Base-by-base conservation (phyloP, 805 yeast species). In the Saccharomycopsis capsularis region DNA sequence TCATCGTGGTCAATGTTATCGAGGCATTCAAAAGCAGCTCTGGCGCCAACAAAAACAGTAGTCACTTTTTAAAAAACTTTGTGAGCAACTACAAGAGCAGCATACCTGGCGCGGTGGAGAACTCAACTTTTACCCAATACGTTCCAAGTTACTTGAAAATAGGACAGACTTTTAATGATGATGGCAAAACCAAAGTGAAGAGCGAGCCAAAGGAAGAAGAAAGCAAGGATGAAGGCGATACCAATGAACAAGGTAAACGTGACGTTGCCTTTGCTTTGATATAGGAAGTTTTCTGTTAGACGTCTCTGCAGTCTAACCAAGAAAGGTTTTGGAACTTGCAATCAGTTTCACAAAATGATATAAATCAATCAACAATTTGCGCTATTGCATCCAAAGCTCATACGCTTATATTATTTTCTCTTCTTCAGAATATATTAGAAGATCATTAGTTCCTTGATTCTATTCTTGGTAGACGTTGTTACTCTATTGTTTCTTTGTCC, bases 201-300 rank as follows among this genome's bases (percentile, higher is more conserved):
- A 6, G 19, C 19, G 32, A 9, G 32, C 32, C 11, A 29, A 9
- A 29, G 32, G 7, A 13, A 13, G 32, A 9, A 13, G 78, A 74
- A 49, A 91, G 85, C 50, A 30, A 37, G 16, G 49, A 38, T 16
- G 34, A 25, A 15, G 40, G 29, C 15, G 44, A 35, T 9, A 22
- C 29, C 15, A 41, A 29, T 18, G 44, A 35, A 29, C 32, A 29
- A 29, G 32, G n/a, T n/a, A n/a, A n/a, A n/a, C n/a, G n/a, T n/a
- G n/a, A n/a, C n/a, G n/a, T n/a, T n/a, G n/a, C n/a, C n/a, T n/a
- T n/a, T n/a, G n/a, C n/a, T n/a, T n/a, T n/a, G n/a, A n/a, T n/a
- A n/a, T n/a, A n/a, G n/a, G n/a, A n/a, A n/a, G n/a, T n/a, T n/a
- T n/a, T n/a, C n/a, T n/a, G n/a, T n/a, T n/a, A n/a, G n/a, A n/a